Evolutionary conservation across 371 early-diverging fungal genomes (phyloP).

Genomic region (Syncephalastrum monosporum): DNA sequence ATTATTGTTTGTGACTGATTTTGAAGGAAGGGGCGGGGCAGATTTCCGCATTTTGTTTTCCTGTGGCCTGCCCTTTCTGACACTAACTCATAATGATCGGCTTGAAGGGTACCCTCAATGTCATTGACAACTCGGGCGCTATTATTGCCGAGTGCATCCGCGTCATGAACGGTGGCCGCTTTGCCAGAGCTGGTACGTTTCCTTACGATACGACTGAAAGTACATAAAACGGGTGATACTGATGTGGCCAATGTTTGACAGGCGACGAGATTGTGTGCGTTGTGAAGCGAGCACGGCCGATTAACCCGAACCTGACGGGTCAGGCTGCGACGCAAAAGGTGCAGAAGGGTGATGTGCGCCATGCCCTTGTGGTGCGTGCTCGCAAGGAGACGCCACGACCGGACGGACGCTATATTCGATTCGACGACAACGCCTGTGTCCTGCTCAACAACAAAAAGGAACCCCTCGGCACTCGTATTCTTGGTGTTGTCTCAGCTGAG

Average conservation of each 20-base stretch:
- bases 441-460: slow-evolving; percentile 92
- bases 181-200: slow-evolving; percentile 66
- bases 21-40: slow-evolving; percentile 1
- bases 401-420: slow-evolving; percentile 91
- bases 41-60: not conserved
- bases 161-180: slow-evolving; percentile 83
- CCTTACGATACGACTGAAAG: too few relatives aligned
- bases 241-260: slow-evolving; percentile 14
- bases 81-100: slow-evolving; percentile 63
- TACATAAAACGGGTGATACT: not conserved
- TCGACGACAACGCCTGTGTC: slow-evolving; percentile 98
- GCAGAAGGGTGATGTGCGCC: slow-evolving; percentile 94
- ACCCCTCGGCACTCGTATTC: slow-evolving; percentile 91
- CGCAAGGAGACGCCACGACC: slow-evolving; percentile 88
- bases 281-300: slow-evolving; percentile 90
- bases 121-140: slow-evolving; percentile 97
- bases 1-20: too few relatives aligned
- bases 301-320: slow-evolving; percentile 53
- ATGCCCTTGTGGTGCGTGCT: slow-evolving; percentile 92
- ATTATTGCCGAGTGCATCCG: slow-evolving; percentile 94
- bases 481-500: slow-evolving; percentile 91
- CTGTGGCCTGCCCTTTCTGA: not conserved
- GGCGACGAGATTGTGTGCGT: slow-evolving; percentile 97
- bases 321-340: slow-evolving; percentile 73
- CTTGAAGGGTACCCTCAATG: slow-evolving; percentile 80